Evolutionary conservation across 179 eudicot genomes (phyloP), one percentile per base, ranked within the genome.

Genomic region (Nepenthes alata): DNA sequence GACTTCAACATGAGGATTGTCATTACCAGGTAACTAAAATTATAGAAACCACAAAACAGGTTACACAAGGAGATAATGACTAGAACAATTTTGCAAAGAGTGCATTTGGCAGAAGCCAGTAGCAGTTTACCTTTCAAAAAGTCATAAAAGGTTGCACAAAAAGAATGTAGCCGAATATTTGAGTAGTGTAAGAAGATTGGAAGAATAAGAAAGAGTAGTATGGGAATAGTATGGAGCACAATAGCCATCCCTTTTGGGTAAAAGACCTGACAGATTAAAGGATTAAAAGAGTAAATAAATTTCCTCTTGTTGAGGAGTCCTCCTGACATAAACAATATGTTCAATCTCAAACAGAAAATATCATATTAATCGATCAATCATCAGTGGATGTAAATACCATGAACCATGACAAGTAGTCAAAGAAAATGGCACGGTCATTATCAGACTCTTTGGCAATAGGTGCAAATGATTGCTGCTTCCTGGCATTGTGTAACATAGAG

Each of bases 391-490:
- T 52, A 63, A 68, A 62, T 85, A 93, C 98, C 98, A 89, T 73
- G 76, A 93, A 89, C 79, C 75, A 79, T 66, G 88, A 71, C 69
- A 85, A 75, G 70, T 81, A 89, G 72, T 93, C 98, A 60, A 93
- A 93, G 84, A 80, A 93, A 56, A 87, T 70, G 47, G 98, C 85
- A 48, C 87, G 77, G 47, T 78, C 88, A 58, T 75, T 75, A 52
- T 74, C 67, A 53, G 75, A 69, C 66, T 54, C 78, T 44, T 67
- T 56, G 57, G 57, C 74, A 70, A 79, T 62, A 61, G 70, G 75
- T 70, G 73, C 60, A 62, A 74, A 66, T 69, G 73, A 66, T 65
- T 75, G 75, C 57, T 85, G 76, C 66, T 87, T 88, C 67, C 59
- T 64, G 25, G 94, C 81, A 75, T 78, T 85, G 67, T 58, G 71